A percentile compares a stretch with the other conserved stretches of the same genome.
phyloP scores from a whole-genome alignment of 108 stramenopile genomes.

The Nitzschia sp. region DNA sequence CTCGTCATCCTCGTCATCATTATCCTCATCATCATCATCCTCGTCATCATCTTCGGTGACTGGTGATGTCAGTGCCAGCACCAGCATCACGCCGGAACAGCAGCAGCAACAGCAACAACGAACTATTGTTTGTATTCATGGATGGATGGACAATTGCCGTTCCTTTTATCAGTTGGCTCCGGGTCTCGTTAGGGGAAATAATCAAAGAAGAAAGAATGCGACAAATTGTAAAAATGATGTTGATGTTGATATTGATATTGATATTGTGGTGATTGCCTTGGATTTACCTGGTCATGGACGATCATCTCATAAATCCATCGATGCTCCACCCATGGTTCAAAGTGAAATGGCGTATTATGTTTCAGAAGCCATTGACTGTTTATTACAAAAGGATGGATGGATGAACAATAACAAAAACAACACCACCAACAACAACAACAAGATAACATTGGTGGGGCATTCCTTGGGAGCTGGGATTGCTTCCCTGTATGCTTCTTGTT shows the following conservation, averaged over 20 bases:
- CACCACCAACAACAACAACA: background rate
- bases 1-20: no score
- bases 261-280: constrained; percentile 11
- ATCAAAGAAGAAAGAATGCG: no score
- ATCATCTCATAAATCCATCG: constrained; percentile 31
- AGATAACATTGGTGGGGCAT: constrained; percentile 53
- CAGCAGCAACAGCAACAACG: background rate
- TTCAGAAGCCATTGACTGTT: constrained; percentile 28
- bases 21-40: no score
- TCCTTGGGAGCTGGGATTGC: constrained; percentile 71
- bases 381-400: constrained; percentile 1
- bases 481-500: constrained; percentile 52
- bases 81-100: background rate
- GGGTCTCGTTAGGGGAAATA: constrained; percentile 13
- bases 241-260: background rate
- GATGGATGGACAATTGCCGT: constrained; percentile 75
- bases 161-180: constrained; percentile 63
- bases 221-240: no score
- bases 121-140: constrained; percentile 63
- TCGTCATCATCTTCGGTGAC: background rate
- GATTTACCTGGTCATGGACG: constrained; percentile 45
- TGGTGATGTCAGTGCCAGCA: background rate
- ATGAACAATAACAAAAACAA: background rate
- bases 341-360: constrained; percentile 38
- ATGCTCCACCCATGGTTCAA: constrained; percentile 34